Evolutionary conservation across 192 early-diverging fungal genomes (phyloP).

Genomic region (Rhizophlyctis rosea): DNA sequence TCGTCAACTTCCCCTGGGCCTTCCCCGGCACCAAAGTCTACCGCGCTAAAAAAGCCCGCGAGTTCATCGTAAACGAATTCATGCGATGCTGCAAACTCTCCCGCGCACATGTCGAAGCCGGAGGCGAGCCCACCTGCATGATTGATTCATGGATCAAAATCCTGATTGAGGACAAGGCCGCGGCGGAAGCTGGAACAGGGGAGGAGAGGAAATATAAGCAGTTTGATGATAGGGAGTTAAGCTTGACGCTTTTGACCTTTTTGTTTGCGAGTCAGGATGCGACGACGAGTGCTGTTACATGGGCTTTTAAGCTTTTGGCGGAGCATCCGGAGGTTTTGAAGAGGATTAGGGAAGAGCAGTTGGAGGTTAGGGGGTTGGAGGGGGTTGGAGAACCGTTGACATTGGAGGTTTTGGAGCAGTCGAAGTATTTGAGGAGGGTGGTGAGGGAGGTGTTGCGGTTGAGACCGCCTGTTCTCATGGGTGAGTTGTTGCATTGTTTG

Average conservation of each 20-base stretch:
- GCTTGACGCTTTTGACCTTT: constrained; percentile 43
- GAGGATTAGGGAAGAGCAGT: constrained; percentile 33
- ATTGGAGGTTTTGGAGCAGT: constrained; percentile 1
- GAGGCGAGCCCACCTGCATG: no score
- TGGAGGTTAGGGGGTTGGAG: constrained; percentile 2
- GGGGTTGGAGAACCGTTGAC: neutral
- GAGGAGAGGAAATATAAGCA: constrained; percentile 19
- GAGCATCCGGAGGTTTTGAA: constrained; percentile 44
- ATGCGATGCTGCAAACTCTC: neutral
- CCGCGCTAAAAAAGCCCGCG: constrained; percentile 37
- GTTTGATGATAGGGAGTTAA: constrained; percentile 38
- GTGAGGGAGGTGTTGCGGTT: neutral
- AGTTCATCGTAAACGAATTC: constrained; percentile 43
- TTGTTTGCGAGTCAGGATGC: constrained; percentile 46
- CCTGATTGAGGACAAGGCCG: no score
- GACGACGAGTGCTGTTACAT: constrained; percentile 44
- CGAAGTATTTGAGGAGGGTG: neutral
- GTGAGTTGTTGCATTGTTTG: no score
- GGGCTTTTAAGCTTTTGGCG: constrained; percentile 42
- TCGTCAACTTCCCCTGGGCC: constrained; percentile 45
- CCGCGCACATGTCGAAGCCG: constrained; percentile 18
- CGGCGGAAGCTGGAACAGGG: constrained; percentile 19
- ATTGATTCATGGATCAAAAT: no score
- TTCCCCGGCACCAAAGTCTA: constrained; percentile 46
- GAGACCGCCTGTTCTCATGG: neutral